These are phyloP conservation scores for Candida tammaniensis DNA, from an alignment of 805 yeast species.

Conservation along the genomic window DNA sequence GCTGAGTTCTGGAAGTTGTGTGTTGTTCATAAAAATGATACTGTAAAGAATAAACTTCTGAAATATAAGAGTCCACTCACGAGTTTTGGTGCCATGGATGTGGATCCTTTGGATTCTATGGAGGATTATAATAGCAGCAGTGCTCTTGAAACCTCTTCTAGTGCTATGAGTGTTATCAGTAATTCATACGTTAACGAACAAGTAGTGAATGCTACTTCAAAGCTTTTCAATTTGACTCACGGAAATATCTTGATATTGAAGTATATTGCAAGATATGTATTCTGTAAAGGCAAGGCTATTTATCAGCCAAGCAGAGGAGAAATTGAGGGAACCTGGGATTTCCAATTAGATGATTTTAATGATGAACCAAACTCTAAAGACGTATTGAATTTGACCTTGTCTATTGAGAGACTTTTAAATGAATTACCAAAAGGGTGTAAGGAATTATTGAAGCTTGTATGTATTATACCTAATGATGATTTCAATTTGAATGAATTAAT, in stretches of 20 bases:
- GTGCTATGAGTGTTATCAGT: neutral
- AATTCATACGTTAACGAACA: constrained; percentile 6
- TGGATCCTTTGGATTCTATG: neutral
- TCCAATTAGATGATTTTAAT: constrained; percentile 2
- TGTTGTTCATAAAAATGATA: constrained; percentile 1
- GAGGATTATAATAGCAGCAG: neutral
- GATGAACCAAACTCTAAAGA: neutral
- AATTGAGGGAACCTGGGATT: constrained; percentile 8
- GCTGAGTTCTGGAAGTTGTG: constrained; percentile 9
- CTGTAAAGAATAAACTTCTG: neutral
- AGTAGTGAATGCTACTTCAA: constrained; percentile 1
- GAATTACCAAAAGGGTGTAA: constrained; percentile 17
- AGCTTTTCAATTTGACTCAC: constrained; percentile 11
- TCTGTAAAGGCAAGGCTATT: constrained; percentile 5
- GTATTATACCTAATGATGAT: constrained; percentile 36
- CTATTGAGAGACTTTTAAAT: constrained; percentile 19
- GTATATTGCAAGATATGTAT: constrained; percentile 9
- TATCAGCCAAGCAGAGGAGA: constrained; percentile 6
- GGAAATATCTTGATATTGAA: constrained; percentile 19
- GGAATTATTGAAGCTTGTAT: constrained; percentile 36
- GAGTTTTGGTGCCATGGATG: constrained; percentile 1
- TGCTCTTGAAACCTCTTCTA: neutral
- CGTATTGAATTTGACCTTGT: constrained; percentile 4
- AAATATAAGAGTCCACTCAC: constrained; percentile 1
- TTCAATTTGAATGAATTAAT: constrained; percentile 38